Evolutionary conservation across 192 early-diverging fungal species (phyloP), one percentile per base, ranked within the genome.

Genomic region (Haplosporangium gracile): DNA sequence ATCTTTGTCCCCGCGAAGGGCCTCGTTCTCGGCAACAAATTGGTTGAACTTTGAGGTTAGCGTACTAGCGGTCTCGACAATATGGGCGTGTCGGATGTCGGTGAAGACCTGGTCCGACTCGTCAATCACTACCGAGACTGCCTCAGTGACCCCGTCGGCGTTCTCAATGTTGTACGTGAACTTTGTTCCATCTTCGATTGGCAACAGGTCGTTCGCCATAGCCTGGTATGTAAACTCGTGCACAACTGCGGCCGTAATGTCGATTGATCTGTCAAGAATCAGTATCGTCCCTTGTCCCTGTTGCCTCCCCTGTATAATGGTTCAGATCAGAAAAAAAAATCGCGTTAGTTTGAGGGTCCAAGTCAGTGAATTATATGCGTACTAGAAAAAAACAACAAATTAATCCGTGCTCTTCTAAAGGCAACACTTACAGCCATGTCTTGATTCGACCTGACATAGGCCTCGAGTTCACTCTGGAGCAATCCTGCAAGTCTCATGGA

Each of bases 221-320:
- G 99, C 98, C 88, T 99, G 98, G 80, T 99, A 99, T 1, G 99
- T 99, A 78, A 99, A 99, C 88, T 99, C 99, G 89, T 99, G 98
- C 47, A 99, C 88, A 8, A 99, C 92, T 9, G 99, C 97, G 6
- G 96, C 93, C 76, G 94, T 93, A 65, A 96, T 92, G 88, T 99
- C 99, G 60, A 98, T 92, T 2, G 95, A 95, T 73, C 99, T 94
- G 82, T 99, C 99, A 36, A 96, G 83, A 81, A 99, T 93, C 47
- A 99, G 92, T 43, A 99, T 83, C 39, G 97, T 94, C 26, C 96
- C 94, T 38, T 91, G 96, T 74, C 92, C 89, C 68, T 88, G 89
- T 38, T 88, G 89, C 53, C 82, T 84, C 45, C 90, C 89, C 83
- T 89, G 57, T 43, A 89, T 47, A n/a, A 40, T 20, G 55, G 42